A percentile compares a stretch with the other conserved stretches of the same genome.
Conservation (phyloP, 1,139 yeast species). For the Candida gigantensis region DNA sequence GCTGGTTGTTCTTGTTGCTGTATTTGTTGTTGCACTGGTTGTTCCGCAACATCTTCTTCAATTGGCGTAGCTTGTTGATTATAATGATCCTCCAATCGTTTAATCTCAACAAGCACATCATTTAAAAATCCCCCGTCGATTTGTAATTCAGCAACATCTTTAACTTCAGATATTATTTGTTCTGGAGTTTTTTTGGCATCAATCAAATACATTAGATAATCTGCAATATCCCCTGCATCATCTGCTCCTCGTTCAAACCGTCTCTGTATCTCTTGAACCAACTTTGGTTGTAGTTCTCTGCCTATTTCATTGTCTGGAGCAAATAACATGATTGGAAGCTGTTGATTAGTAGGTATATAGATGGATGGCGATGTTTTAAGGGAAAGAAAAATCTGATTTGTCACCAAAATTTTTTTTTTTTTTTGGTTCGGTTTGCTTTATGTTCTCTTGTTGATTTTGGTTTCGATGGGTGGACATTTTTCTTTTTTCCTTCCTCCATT, state of each 20-base stretch:
- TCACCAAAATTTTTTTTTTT: background rate
- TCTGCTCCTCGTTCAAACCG: constrained; percentile 44
- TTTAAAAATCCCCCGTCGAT: constrained; percentile 52
- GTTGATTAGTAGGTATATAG: background rate
- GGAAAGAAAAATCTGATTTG: too few species aligned
- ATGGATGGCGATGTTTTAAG: background rate
- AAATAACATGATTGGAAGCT: constrained; percentile 23
- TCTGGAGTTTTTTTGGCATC: constrained; percentile 67
- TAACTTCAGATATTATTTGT: constrained; percentile 66
- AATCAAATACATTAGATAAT: constrained; percentile 71
- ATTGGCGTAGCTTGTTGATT: constrained; percentile 4
- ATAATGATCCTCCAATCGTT: constrained; percentile 17
- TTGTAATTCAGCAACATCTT: constrained; percentile 64
- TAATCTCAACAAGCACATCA: constrained; percentile 58
- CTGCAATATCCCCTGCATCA: constrained; percentile 79
- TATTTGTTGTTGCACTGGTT: constrained; percentile 7
- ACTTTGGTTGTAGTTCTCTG: constrained; percentile 34
- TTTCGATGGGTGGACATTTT: too few species aligned
- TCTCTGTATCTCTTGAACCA: constrained; percentile 38
- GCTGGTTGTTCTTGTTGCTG: background rate
- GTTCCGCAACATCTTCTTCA: constrained; percentile 4
- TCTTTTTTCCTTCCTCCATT: too few species aligned
- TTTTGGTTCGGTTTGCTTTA: background rate
- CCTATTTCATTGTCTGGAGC: constrained; percentile 48
- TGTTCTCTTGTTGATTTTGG: too few species aligned